Conservation (phyloP, 2,329 filamentous ascomycete genomes). For the Fusarium pilosicola region DNA sequence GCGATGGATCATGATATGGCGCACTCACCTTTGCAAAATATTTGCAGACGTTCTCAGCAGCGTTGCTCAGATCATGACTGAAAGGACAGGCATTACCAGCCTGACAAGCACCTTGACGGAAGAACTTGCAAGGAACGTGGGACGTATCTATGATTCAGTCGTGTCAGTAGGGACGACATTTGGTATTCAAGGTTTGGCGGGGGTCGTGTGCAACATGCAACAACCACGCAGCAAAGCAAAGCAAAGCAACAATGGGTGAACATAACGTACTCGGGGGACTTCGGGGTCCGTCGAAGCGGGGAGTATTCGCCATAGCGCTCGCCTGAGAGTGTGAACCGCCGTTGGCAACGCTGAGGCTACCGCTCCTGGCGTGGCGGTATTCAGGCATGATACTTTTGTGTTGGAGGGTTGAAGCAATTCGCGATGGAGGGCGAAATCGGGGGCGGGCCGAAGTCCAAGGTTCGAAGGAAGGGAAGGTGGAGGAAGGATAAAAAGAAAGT, state of each 20-base stretch:
- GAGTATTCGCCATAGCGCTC: constrained; percentile 45
- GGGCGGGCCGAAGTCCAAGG: constrained; percentile 26
- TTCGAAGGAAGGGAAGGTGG: constrained; percentile 14
- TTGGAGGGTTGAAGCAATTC: constrained; percentile 38
- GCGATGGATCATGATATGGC: constrained; percentile 34
- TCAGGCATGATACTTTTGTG: constrained; percentile 54
- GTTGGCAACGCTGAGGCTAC: constrained; percentile 64
- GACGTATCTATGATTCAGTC: constrained; percentile 75
- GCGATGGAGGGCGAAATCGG: constrained; percentile 26
- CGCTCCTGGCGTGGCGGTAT: constrained; percentile 66
- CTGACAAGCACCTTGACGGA: constrained; percentile 93
- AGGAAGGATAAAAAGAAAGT: constrained; percentile 22
- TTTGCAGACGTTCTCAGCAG: constrained; percentile 93
- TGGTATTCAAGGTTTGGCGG: constrained; percentile 28
- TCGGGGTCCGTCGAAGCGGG: constrained; percentile 67
- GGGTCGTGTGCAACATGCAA: constrained; percentile 44
- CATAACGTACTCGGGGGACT: constrained; percentile 67
- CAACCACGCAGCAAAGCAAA: constrained; percentile 3
- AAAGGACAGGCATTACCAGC: constrained; percentile 96
- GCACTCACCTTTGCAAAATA: constrained; percentile 92
- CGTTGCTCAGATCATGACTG: constrained; percentile 87
- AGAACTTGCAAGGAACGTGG: constrained; percentile 99
- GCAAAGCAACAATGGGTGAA: neutral
- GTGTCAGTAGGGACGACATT: constrained; percentile 38
- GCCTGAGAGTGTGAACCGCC: constrained; percentile 43